phyloP scores from a whole-genome alignment of 768 basidiomycete species.

The Glaciozyma martinii region DNA sequence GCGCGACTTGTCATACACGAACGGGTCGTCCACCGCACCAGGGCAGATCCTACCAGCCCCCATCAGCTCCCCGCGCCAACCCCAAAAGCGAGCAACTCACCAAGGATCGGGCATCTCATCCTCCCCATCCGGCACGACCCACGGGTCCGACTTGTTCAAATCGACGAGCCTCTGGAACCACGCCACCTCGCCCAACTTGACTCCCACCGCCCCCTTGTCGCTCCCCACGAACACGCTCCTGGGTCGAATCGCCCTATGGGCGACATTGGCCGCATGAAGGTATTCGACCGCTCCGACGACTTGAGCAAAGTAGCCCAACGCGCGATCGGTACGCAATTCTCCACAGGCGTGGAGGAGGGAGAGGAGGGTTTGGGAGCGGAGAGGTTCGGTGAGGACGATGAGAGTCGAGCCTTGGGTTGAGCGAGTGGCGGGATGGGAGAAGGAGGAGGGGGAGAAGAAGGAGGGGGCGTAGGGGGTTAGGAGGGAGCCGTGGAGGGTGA shows the following conservation, averaged over 20 bases:
- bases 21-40: conserved; percentile 26
- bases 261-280: conserved; percentile 16
- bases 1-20: conserved; percentile 28
- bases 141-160: conserved; percentile 29
- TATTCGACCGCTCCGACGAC: conserved; percentile 23
- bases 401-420: conserved; percentile 22
- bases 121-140: conserved; percentile 9
- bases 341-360: conserved; percentile 20
- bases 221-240: conserved; percentile 12
- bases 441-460: conserved; percentile 15
- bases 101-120: conserved; percentile 24
- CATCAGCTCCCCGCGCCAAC: neutral
- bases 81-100: neutral
- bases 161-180: conserved; percentile 27
- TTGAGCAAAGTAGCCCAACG: conserved; percentile 15
- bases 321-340: conserved; percentile 28
- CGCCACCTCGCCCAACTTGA: conserved; percentile 12
- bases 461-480: conserved; percentile 22
- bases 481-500: conserved; percentile 21
- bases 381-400: conserved; percentile 8
- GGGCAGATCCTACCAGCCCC: conserved; percentile 21
- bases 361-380: conserved; percentile 13
- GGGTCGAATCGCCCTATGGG: conserved; percentile 18
- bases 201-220: conserved; percentile 6
- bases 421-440: conserved; percentile 1